Percentiles rank a stretch among this genome's conserved stretches.
Conservation (phyloP, 2,329 filamentous ascomycete genomes). For the Neofusicoccum umdonicola region DNA sequence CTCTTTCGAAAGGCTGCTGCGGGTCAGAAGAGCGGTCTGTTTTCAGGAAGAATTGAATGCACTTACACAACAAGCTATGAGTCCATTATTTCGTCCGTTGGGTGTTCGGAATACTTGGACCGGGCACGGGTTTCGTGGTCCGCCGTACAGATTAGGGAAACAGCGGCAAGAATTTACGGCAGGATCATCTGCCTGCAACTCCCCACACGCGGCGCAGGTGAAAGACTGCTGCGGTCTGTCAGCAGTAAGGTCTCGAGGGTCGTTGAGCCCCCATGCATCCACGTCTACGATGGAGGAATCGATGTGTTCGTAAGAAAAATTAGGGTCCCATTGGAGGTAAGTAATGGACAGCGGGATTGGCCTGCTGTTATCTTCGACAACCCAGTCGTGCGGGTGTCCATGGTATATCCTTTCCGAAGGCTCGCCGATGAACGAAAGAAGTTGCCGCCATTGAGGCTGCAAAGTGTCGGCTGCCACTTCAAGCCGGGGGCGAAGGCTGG, state of each 20-base stretch:
- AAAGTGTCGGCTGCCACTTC: constrained; percentile 55
- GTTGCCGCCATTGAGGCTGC: constrained; percentile 52
- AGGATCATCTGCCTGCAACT: constrained; percentile 52
- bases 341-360: constrained; percentile 47
- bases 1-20: constrained; percentile 48
- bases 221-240: constrained; percentile 30
- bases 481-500: constrained; percentile 46
- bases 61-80: constrained; percentile 41
- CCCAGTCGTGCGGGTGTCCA: constrained; percentile 55
- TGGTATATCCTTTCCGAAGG: constrained; percentile 40
- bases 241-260: constrained; percentile 44
- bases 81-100: constrained; percentile 56
- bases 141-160: constrained; percentile 54
- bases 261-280: constrained; percentile 48
- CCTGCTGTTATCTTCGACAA: constrained; percentile 44
- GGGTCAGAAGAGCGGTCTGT: not conserved
- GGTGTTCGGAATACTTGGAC: constrained; percentile 55
- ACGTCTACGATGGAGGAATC: constrained; percentile 52
- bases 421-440: constrained; percentile 49
- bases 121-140: constrained; percentile 40
- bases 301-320: constrained; percentile 50
- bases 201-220: constrained; percentile 46
- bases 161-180: constrained; percentile 52
- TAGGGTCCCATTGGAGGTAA: constrained; percentile 47
- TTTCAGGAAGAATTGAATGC: not conserved